phyloP scores from a whole-genome alignment of 1,284 basidiomycete genomes.

The Vanrija humicola region DNA sequence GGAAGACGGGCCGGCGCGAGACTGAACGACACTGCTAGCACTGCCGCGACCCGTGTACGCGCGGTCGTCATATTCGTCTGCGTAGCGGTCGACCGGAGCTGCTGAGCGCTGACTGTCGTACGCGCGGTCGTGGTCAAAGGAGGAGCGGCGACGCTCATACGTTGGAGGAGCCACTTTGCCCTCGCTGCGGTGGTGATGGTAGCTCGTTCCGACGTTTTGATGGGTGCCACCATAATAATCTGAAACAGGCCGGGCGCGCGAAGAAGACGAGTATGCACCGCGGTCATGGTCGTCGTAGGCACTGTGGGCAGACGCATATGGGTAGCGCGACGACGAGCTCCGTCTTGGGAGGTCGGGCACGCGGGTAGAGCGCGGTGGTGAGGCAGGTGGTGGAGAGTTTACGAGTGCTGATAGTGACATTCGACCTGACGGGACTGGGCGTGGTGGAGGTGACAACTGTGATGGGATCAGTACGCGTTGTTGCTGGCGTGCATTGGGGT shows the following conservation, averaged over 20 bases:
- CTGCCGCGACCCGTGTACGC: background rate
- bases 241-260: background rate
- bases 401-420: constrained; percentile 41
- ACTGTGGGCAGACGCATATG: background rate
- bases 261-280: background rate
- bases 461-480: background rate
- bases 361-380: constrained; percentile 8
- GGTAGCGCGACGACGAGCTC: constrained; percentile 3
- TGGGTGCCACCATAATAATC: constrained; percentile 15
- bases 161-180: background rate
- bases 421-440: constrained; percentile 25
- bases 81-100: background rate
- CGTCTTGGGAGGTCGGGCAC: background rate
- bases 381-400: constrained; percentile 32
- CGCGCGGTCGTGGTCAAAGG: background rate
- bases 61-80: constrained; percentile 1
- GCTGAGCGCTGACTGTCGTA: background rate
- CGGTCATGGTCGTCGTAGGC: constrained; percentile 4
- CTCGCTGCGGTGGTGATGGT: constrained; percentile 16
- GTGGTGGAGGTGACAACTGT: constrained; percentile 16
- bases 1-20: background rate
- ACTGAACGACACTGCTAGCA: background rate
- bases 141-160: background rate
- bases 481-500: background rate
- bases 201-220: constrained; percentile 12